Evolutionary conservation across 352 stramenopile species (phyloP).

Genomic region (Pythium oligandrum): DNA sequence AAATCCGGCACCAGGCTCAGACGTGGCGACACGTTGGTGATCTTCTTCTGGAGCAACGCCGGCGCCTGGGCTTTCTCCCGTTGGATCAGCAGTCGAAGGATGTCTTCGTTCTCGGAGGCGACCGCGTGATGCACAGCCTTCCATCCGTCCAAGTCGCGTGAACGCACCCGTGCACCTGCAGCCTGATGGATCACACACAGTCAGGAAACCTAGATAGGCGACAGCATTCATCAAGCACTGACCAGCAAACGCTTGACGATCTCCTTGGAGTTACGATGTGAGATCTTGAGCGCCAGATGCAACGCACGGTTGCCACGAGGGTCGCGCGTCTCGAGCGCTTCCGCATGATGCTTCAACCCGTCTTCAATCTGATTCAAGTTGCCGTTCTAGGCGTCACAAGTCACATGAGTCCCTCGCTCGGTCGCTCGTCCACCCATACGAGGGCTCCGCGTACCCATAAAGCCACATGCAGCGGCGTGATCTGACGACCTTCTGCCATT

Average conservation of each 20-base stretch:
- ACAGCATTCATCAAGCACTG: constrained; percentile 2
- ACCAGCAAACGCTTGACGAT: constrained; percentile 61
- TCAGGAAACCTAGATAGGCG: constrained; percentile 1
- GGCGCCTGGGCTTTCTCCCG: constrained; percentile 60
- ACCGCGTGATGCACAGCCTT: constrained; percentile 65
- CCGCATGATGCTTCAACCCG: constrained; percentile 18
- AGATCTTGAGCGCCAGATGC: constrained; percentile 66
- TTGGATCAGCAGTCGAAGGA: constrained; percentile 45
- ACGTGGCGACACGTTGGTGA: constrained; percentile 35
- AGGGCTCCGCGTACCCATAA: constrained; percentile 38
- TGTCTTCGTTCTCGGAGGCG: constrained; percentile 53
- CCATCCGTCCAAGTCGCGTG: constrained; percentile 50
- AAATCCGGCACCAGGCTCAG: constrained; percentile 52
- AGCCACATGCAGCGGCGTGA: constrained; percentile 47
- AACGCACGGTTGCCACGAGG: constrained; percentile 51
- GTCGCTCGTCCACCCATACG: background rate
- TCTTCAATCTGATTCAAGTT: constrained; percentile 48
- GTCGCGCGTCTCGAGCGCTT: constrained; percentile 48
- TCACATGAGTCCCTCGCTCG: background rate
- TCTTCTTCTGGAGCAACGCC: constrained; percentile 43
- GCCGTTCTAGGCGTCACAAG: constrained; percentile 38
- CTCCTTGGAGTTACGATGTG: constrained; percentile 41
- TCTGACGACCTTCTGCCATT: background rate
- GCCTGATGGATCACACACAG: constrained; percentile 21
- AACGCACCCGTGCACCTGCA: constrained; percentile 55